Base-by-base conservation (phyloP, 257 asterid species). In the Nicotiana knightiana region DNA sequence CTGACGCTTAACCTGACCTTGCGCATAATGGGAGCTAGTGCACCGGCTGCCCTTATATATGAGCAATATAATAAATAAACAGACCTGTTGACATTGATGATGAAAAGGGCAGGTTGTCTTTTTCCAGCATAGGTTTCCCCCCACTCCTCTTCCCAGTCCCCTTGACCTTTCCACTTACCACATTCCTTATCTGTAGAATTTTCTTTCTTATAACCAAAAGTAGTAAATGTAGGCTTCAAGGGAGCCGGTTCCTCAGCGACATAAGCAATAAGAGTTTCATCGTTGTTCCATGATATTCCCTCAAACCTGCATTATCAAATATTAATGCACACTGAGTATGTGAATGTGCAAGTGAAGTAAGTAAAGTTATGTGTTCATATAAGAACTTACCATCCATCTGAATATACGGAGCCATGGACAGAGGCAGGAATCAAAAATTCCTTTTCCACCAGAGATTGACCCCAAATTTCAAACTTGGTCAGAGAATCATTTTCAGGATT, bases 61-160 rank as follows among this genome's bases (percentile, higher is more conserved):
- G 48, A 30, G 51, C 76, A 43, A 30, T 67, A 80, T 46, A 48
- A 77, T 54, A 67, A 30, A 80, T 15, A 21, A 4, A 76, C 77
- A 33, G 32, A 93, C 99, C 97, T 94, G 83, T 80, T 71, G 58
- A 86, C 75, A 77, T 91, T 81, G 55, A 96, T 89, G 63, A 90
- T 93, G 87, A 94, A 96, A 68, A 93, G 97, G 30, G 98, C 93
- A 33, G 99, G 97, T 85, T 92, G 97, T 84, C 93, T 89, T 91
- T 93, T 96, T 84, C 99, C 98, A 77, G 90, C 89, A 83, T 96
- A 96, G 78, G 94, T 83, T 91, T 96, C 99, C 55, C 99, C 99
- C 99, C 99, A 96, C 75, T 93, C 96, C 88, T 94, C 99, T 87
- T 94, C 98, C 97, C 97, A 94, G 17, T 89, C 93, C 79, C 99